Evolutionary conservation across 2,329 filamentous ascomycete species (phyloP).

Genomic region (Exophiala mesophila): DNA sequence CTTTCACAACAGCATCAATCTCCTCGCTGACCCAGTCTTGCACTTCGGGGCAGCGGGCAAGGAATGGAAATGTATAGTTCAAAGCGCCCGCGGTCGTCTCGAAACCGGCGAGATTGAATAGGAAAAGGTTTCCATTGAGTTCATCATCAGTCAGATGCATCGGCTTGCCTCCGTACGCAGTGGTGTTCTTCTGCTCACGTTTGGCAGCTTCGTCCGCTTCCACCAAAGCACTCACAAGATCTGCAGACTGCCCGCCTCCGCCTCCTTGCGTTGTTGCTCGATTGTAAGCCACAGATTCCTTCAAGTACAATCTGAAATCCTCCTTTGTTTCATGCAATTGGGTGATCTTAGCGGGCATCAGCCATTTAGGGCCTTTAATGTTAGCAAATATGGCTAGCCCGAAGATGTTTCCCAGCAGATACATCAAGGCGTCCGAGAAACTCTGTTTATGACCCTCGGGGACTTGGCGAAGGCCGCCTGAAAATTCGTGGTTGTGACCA

Average conservation of each 20-base stretch:
- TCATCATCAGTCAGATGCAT: conserved; percentile 37
- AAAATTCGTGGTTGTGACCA: conserved; percentile 21
- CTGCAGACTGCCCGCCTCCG: conserved; percentile 9
- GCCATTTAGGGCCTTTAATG: conserved; percentile 3
- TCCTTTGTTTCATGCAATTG: conserved; percentile 15
- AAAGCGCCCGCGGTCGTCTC: conserved; percentile 48
- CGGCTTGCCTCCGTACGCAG: conserved; percentile 24
- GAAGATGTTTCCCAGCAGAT: conserved; percentile 20
- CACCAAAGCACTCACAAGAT: conserved; percentile 22
- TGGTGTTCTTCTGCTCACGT: conserved; percentile 36
- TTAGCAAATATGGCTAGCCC: conserved; percentile 14
- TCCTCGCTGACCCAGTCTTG: conserved; percentile 46
- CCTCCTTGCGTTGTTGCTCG: conserved; percentile 1
- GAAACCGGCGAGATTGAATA: conserved; percentile 49
- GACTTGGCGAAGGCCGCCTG: conserved; percentile 2
- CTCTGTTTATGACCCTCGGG: conserved; percentile 19
- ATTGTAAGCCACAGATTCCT: conserved; percentile 18
- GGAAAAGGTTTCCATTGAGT: conserved; percentile 48
- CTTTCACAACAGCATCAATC: conserved; percentile 26
- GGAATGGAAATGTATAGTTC: conserved; percentile 39
- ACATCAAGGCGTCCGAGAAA: conserved; percentile 21
- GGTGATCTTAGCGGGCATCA: conserved; percentile 14
- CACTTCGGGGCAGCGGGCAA: conserved; percentile 42
- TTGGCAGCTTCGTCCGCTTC: conserved; percentile 22
- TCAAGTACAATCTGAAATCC: conserved; percentile 23